Percentiles rank a stretch among this genome's conserved stretches.
Evolutionary conservation across 441 rosid species (phyloP).

Genomic region (Pelargonium citronellum): DNA sequence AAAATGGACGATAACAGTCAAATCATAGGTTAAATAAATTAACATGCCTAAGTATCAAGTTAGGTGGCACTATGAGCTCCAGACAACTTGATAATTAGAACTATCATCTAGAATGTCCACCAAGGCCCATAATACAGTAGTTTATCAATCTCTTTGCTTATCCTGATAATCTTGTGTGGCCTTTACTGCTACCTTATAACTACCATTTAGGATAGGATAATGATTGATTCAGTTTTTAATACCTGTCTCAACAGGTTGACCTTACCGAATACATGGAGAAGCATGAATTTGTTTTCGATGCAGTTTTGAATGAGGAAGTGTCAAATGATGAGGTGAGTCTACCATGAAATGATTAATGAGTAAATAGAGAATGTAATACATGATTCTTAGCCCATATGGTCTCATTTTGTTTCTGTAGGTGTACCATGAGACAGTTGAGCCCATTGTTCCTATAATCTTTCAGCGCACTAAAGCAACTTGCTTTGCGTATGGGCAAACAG

Average conservation of each 20-base stretch:
- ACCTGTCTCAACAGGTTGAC: conserved; percentile 65
- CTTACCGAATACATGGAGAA: conserved; percentile 85
- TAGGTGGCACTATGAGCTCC: background rate
- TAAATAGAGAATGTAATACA: background rate
- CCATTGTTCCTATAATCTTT: conserved; percentile 89
- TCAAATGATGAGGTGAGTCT: conserved; percentile 83
- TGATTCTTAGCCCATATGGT: conserved; percentile 12
- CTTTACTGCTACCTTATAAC: background rate
- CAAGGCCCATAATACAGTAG: too few species aligned
- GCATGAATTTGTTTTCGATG: conserved; percentile 96
- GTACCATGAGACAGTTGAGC: conserved; percentile 89
- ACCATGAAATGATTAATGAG: conserved; percentile 3
- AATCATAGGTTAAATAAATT: background rate
- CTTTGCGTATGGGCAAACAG: conserved; percentile 99
- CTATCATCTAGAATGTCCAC: too few species aligned
- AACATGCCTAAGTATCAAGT: background rate
- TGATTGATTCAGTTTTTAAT: background rate
- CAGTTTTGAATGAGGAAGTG: conserved; percentile 87
- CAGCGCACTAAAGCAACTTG: conserved; percentile 95
- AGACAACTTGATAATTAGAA: background rate
- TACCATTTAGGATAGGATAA: background rate
- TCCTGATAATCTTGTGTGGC: background rate
- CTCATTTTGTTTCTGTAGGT: conserved; percentile 43
- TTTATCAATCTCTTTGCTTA: background rate
- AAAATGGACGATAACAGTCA: conserved; percentile 7